phyloP scores from a whole-genome alignment of 257 asterid genomes.

The Petunia secreta region DNA sequence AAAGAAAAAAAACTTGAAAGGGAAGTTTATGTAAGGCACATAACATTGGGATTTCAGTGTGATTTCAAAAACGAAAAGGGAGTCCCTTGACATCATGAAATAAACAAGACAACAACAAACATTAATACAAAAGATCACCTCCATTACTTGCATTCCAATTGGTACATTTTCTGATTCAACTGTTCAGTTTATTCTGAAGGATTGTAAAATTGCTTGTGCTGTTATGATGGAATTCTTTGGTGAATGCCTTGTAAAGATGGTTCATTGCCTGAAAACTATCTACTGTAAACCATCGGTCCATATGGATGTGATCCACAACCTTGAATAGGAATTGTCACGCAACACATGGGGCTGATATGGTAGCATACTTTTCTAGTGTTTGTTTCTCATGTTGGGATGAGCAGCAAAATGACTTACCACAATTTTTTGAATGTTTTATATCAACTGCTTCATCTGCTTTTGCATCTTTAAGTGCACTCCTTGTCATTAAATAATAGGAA shows the following conservation, averaged over 20 bases:
- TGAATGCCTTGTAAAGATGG: not conserved
- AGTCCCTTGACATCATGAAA: no score
- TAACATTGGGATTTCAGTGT: no score
- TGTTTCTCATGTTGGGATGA: not conserved
- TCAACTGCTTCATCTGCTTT: slow-evolving; percentile 18
- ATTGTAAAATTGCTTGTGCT: not conserved
- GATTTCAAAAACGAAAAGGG: no score
- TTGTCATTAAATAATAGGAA: not conserved
- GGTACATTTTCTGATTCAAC: not conserved
- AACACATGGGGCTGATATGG: not conserved
- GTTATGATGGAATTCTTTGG: slow-evolving; percentile 15
- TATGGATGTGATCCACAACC: not conserved
- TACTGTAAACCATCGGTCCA: not conserved
- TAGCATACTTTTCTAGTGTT: not conserved
- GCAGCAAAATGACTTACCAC: not conserved
- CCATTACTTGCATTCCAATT: slow-evolving; percentile 11
- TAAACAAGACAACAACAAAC: no score
- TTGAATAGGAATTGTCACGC: not conserved
- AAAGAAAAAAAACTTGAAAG: no score
- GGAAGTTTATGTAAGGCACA: no score
- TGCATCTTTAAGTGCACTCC: slow-evolving; percentile 6
- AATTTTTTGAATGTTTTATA: not conserved
- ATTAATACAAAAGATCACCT: not conserved
- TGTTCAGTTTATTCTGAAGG: slow-evolving; percentile 2
- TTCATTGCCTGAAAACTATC: not conserved